These are phyloP conservation scores for Trichoderma orchidacearum DNA, from an alignment of 495 filamentous ascomycete genomes.

Conservation along the genomic window DNA sequence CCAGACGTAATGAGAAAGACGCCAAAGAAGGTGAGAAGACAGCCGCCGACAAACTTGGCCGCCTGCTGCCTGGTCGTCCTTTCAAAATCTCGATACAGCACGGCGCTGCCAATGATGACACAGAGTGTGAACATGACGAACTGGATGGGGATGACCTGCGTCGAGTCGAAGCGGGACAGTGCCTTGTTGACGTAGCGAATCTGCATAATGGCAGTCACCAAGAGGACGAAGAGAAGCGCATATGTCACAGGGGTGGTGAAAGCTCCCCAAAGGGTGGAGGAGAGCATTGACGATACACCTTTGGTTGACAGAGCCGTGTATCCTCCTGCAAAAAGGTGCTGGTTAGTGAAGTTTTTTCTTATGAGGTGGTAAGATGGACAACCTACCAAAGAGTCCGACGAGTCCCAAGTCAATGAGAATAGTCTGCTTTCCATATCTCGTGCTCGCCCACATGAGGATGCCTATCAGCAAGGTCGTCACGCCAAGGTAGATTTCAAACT, in stretches of 20 bases:
- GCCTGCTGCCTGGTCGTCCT: slow-evolving; percentile 54
- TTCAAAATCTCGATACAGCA: slow-evolving; percentile 90
- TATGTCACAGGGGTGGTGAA: slow-evolving; percentile 90
- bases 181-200: slow-evolving; percentile 94
- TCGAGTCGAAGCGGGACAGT: slow-evolving; percentile 87
- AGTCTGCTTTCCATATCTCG: slow-evolving; percentile 63
- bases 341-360: not conserved
- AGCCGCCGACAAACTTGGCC: slow-evolving; percentile 77
- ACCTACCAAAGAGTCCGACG: slow-evolving; percentile 80
- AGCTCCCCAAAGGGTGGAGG: slow-evolving; percentile 71
- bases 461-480: slow-evolving; percentile 61
- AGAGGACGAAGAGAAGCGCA: slow-evolving; percentile 58
- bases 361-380: not conserved
- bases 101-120: slow-evolving; percentile 85
- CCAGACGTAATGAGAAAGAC: slow-evolving; percentile 86
- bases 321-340: slow-evolving; percentile 46
- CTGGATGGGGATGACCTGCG: slow-evolving; percentile 91
- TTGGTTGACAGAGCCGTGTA: slow-evolving; percentile 95
- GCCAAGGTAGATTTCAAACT: slow-evolving; percentile 81
- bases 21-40: slow-evolving; percentile 79
- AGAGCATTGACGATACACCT: slow-evolving; percentile 87
- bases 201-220: slow-evolving; percentile 82
- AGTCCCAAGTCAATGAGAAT: slow-evolving; percentile 89
- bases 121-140: slow-evolving; percentile 94
- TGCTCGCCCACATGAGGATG: slow-evolving; percentile 67